These are phyloP conservation scores for Pascua sp. DNA, from an alignment of 1,284 basidiomycete genomes.

Conservation along the genomic window DNA sequence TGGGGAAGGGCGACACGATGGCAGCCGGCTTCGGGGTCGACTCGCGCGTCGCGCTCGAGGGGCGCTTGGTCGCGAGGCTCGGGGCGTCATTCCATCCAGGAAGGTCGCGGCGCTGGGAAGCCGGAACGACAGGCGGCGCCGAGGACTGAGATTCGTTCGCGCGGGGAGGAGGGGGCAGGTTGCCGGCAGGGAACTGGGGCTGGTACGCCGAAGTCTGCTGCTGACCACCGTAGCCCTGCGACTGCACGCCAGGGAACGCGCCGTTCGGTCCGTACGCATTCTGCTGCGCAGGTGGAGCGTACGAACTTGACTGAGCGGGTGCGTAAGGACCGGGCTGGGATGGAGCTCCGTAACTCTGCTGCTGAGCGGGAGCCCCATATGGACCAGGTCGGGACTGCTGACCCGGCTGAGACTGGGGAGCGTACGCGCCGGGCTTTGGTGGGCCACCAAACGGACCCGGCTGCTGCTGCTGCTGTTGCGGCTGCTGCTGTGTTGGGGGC, in stretches of 20 bases:
- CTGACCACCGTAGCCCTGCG: conserved; percentile 18
- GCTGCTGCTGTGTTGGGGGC: conserved; percentile 1
- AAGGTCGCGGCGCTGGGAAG: conserved; percentile 56
- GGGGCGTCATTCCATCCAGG: conserved; percentile 84
- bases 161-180: conserved; percentile 46
- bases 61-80: conserved; percentile 54
- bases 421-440: conserved; percentile 18
- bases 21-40: conserved; percentile 58
- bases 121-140: conserved; percentile 37
- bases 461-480: conserved; percentile 1
- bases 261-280: conserved; percentile 28
- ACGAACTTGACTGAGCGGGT: background rate
- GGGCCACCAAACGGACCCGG: background rate
- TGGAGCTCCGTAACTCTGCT: conserved; percentile 2
- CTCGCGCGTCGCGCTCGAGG: conserved; percentile 54
- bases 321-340: conserved; percentile 4
- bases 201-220: too few relatives aligned
- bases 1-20: conserved; percentile 88
- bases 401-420: conserved; percentile 15
- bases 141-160: conserved; percentile 15
- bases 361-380: background rate
- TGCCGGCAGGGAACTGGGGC: background rate
- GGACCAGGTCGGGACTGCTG: background rate
- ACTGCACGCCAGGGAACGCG: conserved; percentile 24
- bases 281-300: conserved; percentile 4